These are phyloP conservation scores for Sordaria brevicollis DNA, from an alignment of 495 filamentous ascomycete species.

Conservation along the genomic window DNA sequence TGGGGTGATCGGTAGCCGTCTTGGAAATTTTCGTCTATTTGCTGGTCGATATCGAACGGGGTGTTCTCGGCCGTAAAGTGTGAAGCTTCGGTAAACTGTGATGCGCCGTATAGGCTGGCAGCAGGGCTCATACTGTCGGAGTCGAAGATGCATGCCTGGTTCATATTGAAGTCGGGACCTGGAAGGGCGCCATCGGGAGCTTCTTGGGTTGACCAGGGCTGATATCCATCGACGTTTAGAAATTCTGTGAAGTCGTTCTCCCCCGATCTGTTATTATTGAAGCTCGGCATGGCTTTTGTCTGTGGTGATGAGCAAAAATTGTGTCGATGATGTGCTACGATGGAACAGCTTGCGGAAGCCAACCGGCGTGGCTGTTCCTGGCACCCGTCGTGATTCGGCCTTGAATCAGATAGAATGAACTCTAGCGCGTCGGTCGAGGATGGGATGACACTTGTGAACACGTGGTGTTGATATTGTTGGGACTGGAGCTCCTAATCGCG, in stretches of 20 bases:
- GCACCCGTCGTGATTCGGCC: neutral
- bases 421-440: neutral
- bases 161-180: neutral
- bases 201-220: neutral
- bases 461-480: neutral
- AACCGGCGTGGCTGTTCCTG: neutral
- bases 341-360: neutral
- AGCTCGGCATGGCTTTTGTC: neutral
- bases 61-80: neutral
- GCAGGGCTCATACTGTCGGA: neutral
- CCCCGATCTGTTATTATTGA: neutral
- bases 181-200: neutral
- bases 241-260: neutral
- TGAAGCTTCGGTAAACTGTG: neutral
- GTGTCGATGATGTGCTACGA: neutral
- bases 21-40: neutral
- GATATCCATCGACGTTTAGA: neutral
- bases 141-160: neutral
- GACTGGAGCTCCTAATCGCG: neutral
- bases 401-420: neutral
- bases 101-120: neutral
- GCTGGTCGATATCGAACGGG: neutral
- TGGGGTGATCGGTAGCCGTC: neutral
- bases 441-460: neutral
- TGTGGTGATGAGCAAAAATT: neutral